phyloP scores from a whole-genome alignment of 108 stramenopile species.

The Chaetoceros muelleri region DNA sequence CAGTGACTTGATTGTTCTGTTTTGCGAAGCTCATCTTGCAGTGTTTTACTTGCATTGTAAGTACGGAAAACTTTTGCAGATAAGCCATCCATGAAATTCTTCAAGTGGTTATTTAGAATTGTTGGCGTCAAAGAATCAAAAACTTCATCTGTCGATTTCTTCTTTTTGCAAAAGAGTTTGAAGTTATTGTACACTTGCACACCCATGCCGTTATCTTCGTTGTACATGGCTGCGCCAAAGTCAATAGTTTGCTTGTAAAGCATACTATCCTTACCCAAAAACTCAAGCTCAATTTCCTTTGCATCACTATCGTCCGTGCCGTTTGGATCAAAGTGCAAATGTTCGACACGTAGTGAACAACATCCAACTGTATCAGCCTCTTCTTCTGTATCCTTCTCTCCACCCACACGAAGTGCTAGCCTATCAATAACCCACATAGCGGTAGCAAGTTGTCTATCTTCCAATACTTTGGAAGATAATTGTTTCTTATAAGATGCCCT shows the following conservation, averaged over 20 bases:
- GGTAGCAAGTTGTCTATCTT: constrained; percentile 86
- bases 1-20: constrained; percentile 36
- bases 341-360: constrained; percentile 97
- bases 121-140: constrained; percentile 92
- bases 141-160: constrained; percentile 85
- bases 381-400: constrained; percentile 99
- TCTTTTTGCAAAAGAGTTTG: constrained; percentile 79
- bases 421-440: constrained; percentile 99
- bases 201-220: constrained; percentile 83
- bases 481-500: constrained; percentile 87
- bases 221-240: constrained; percentile 79
- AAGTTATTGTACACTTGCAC: constrained; percentile 89
- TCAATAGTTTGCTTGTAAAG: constrained; percentile 99
- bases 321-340: constrained; percentile 91
- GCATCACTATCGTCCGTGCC: constrained; percentile 58
- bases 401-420: constrained; percentile 98
- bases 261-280: constrained; percentile 99
- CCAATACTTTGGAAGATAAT: constrained; percentile 64
- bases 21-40: constrained; percentile 90
- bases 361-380: constrained; percentile 99
- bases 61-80: constrained; percentile 99
- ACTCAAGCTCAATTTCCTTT: constrained; percentile 96
- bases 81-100: constrained; percentile 95
- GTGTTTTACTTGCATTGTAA: constrained; percentile 97
- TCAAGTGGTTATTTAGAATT: constrained; percentile 87